Evolutionary conservation across 768 basidiomycete species (phyloP).

Genomic region (Termitomyces sp.): DNA sequence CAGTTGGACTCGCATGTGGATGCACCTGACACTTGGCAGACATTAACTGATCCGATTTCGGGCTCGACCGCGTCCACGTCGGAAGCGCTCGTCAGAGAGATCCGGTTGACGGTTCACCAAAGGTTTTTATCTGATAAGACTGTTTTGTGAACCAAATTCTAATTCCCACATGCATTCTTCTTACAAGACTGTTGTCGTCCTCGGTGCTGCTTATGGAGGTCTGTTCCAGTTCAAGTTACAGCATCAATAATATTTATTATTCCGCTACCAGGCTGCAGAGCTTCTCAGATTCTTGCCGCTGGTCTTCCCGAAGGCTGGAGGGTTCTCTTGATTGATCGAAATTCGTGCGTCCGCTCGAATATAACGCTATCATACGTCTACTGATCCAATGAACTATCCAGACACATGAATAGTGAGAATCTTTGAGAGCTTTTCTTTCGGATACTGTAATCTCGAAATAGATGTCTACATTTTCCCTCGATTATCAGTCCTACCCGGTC

Average conservation of each 20-base stretch:
- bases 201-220: slow-evolving; percentile 25
- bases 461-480: slow-evolving; percentile 57
- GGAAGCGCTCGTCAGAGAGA: too few relatives aligned
- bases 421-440: neutral
- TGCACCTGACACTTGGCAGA: too few relatives aligned
- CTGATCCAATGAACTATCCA: slow-evolving; percentile 11
- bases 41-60: too few relatives aligned
- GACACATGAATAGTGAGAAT: slow-evolving; percentile 42
- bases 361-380: neutral
- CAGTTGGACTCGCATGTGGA: too few relatives aligned
- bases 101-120: too few relatives aligned
- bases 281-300: slow-evolving; percentile 42
- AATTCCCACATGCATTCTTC: neutral
- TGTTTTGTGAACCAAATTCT: too few relatives aligned
- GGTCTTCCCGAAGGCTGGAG: slow-evolving; percentile 46
- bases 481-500: slow-evolving; percentile 49
- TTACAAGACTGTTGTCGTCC: slow-evolving; percentile 22
- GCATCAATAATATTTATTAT: neutral
- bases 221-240: slow-evolving; percentile 14
- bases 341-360: slow-evolving; percentile 35
- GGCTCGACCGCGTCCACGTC: too few relatives aligned
- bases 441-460: slow-evolving; percentile 8
- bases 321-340: slow-evolving; percentile 53
- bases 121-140: slow-evolving; percentile 3
- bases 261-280: slow-evolving; percentile 35